phyloP scores from a whole-genome alignment of 148 eudicot genomes.

The Gaultheria prostrata region DNA sequence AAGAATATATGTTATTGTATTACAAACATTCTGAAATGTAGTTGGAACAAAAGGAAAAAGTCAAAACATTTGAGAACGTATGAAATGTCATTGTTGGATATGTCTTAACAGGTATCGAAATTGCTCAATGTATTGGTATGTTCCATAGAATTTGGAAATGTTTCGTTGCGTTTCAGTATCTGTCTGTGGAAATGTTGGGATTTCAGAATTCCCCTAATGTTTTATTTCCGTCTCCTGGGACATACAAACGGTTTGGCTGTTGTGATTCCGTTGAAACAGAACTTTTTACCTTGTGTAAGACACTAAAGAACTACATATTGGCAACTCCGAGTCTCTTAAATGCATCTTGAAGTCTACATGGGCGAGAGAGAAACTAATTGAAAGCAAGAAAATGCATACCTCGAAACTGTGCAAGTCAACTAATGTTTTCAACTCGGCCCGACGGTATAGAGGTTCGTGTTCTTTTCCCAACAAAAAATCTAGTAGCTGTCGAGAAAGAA shows the following conservation, averaged over 20 bases:
- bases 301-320: not conserved
- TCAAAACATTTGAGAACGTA: not conserved
- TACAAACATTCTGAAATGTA: not conserved
- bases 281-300: no score
- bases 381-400: conserved; percentile 25
- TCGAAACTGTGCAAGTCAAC: conserved; percentile 56
- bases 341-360: not conserved
- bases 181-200: not conserved
- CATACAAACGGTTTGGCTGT: not conserved
- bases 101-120: not conserved
- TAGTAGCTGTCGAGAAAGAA: conserved; percentile 36
- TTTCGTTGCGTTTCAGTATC: not conserved
- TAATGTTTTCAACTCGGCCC: conserved; percentile 63
- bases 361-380: not conserved
- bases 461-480: conserved; percentile 51
- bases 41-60: not conserved
- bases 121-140: not conserved
- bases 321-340: not conserved
- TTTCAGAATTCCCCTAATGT: not conserved
- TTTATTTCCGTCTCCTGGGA: not conserved
- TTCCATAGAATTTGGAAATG: not conserved
- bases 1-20: no score
- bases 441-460: conserved; percentile 47
- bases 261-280: no score
- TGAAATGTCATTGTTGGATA: not conserved